Conservation (phyloP, 163 green algal genomes). For the Chlamydomonas reinhardtii region DNA sequence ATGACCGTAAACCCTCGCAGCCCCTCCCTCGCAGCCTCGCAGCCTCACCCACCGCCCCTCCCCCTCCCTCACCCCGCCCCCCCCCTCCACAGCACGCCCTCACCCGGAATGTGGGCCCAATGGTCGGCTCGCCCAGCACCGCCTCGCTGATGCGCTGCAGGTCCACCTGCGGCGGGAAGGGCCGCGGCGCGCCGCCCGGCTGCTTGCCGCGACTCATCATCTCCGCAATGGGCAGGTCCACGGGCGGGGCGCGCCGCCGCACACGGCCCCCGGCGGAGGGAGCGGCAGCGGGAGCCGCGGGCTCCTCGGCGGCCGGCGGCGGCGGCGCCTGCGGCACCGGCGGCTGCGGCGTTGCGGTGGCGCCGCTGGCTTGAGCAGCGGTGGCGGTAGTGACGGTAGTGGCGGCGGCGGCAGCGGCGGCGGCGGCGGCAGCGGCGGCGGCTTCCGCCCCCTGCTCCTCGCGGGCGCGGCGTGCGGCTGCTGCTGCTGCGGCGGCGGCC, state of each 20-base stretch:
- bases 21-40: too few relatives aligned
- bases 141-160: constrained; percentile 1
- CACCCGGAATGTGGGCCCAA: neutral
- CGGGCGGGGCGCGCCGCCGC: neutral
- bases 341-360: neutral
- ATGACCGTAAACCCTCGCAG: too few relatives aligned
- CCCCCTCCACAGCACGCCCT: too few relatives aligned
- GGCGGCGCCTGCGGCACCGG: neutral
- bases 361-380: neutral
- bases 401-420: too few relatives aligned
- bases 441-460: neutral
- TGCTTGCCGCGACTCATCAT: neutral
- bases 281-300: neutral
- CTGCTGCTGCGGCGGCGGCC: neutral
- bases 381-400: neutral
- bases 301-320: neutral
- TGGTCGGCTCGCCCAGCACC: constrained; percentile 9
- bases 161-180: constrained; percentile 30
- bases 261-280: neutral
- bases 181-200: neutral
- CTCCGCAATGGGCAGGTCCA: constrained; percentile 9
- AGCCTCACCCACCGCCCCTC: too few relatives aligned
- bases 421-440: neutral
- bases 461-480: neutral
- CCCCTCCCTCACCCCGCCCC: too few relatives aligned